A percentile compares a stretch with the other conserved stretches of the same genome.
Evolutionary conservation across 1,139 yeast genomes (phyloP).

Genomic region (Maudiozyma humilis): DNA sequence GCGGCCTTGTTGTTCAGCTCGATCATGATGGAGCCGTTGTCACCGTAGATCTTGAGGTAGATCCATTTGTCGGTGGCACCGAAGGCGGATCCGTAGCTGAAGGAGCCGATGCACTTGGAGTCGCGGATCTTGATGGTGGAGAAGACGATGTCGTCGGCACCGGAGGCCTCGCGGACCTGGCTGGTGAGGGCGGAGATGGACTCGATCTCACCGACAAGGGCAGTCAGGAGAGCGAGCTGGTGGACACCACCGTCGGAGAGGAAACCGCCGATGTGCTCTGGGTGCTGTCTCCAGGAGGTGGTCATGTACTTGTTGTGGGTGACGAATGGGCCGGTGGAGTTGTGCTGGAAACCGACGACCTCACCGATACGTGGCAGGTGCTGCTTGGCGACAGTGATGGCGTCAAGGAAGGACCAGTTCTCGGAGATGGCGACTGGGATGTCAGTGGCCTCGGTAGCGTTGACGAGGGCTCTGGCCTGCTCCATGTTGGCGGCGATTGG

Average conservation of each 20-base stretch:
- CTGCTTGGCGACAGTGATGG: constrained; percentile 45
- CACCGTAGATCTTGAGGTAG: constrained; percentile 64
- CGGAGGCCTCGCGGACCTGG: constrained; percentile 68
- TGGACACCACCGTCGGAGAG: constrained; percentile 94
- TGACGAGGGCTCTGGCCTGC: constrained; percentile 73
- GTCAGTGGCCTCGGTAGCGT: constrained; percentile 47
- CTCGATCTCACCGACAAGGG: constrained; percentile 66
- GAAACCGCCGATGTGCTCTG: constrained; percentile 87
- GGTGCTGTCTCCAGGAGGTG: constrained; percentile 79
- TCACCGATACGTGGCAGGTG: constrained; percentile 65
- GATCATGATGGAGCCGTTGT: constrained; percentile 61
- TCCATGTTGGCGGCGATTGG: constrained; percentile 81
- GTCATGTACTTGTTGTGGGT: constrained; percentile 54
- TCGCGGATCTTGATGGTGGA: constrained; percentile 54
- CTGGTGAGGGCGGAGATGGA: constrained; percentile 63
- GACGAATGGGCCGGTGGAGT: constrained; percentile 74
- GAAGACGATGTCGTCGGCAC: constrained; percentile 71
- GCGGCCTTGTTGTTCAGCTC: constrained; percentile 50
- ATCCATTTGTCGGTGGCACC: constrained; percentile 72
- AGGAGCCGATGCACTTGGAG: constrained; percentile 70
- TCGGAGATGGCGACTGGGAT: constrained; percentile 73
- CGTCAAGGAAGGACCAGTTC: constrained; percentile 69
- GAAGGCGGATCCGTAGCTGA: constrained; percentile 84
- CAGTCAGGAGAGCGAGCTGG: constrained; percentile 78
- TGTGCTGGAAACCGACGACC: constrained; percentile 66